These are phyloP conservation scores for Penicillium soppii DNA, from an alignment of 495 filamentous ascomycete species.

Conservation along the genomic window DNA sequence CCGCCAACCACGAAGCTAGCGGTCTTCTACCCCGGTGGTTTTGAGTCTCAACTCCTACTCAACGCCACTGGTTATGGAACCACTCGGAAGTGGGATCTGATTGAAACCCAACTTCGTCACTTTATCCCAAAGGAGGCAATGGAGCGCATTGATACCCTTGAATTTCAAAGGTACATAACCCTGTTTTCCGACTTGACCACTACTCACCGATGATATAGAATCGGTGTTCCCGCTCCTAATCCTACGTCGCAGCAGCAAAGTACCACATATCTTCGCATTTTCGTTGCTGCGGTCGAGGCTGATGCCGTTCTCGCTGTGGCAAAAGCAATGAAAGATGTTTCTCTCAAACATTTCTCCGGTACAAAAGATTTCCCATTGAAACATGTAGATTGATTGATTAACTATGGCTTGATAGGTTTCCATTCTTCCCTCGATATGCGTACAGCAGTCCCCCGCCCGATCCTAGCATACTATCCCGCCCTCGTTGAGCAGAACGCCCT, in stretches of 20 bases:
- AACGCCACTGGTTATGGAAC: constrained; percentile 44
- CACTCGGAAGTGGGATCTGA: constrained; percentile 38
- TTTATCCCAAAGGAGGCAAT: constrained; percentile 14
- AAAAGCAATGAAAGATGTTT: constrained; percentile 21
- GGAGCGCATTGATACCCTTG: constrained; percentile 25
- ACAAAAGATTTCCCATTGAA: not conserved
- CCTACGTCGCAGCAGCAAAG: constrained; percentile 21
- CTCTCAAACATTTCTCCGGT: constrained; percentile 36
- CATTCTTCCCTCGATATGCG: constrained; percentile 28
- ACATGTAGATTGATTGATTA: no score
- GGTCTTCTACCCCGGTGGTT: constrained; percentile 47
- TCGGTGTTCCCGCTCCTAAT: constrained; percentile 24
- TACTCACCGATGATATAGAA: constrained; percentile 5
- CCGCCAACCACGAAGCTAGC: constrained; percentile 57
- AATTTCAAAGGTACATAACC: constrained; percentile 26
- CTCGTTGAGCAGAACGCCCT: constrained; percentile 23
- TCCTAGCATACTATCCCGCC: constrained; percentile 36
- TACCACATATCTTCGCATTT: constrained; percentile 35
- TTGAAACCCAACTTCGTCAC: constrained; percentile 38
- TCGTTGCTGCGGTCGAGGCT: constrained; percentile 14
- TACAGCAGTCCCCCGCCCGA: constrained; percentile 27
- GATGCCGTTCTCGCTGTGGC: constrained; percentile 14
- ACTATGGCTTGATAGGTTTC: constrained; percentile 16
- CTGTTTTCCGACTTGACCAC: not conserved
- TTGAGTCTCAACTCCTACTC: constrained; percentile 41